A percentile compares a stretch with the other conserved stretches of the same genome.
phyloP scores from a whole-genome alignment of 768 basidiomycete species.

The Auriscalpium vulgare region DNA sequence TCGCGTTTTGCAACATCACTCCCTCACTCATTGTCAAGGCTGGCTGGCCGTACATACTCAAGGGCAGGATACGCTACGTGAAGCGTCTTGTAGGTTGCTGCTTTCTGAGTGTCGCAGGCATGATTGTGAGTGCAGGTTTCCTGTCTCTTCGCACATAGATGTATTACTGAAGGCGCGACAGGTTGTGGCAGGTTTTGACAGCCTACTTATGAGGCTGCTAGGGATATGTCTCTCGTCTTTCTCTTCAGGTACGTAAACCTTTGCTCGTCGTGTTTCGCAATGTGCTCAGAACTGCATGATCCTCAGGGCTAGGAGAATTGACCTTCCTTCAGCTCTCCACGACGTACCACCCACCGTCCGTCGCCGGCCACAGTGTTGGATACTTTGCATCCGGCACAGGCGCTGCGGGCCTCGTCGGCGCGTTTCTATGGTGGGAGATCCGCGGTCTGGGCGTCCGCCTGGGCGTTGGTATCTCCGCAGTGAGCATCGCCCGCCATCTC shows the following conservation, averaged over 20 bases:
- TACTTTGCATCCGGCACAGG: constrained; percentile 94
- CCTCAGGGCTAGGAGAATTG: constrained; percentile 80
- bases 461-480: constrained; percentile 80
- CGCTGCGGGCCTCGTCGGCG: constrained; percentile 87
- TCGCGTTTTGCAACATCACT: constrained; percentile 91
- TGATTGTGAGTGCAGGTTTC: constrained; percentile 55
- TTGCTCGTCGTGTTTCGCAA: background rate
- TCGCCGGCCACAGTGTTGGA: constrained; percentile 79
- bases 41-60: constrained; percentile 86
- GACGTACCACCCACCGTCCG: constrained; percentile 58
- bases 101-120: constrained; percentile 67
- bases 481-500: constrained; percentile 27
- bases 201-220: constrained; percentile 8
- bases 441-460: constrained; percentile 73
- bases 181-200: constrained; percentile 12
- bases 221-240: constrained; percentile 12
- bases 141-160: background rate
- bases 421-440: constrained; percentile 92
- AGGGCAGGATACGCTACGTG: constrained; percentile 77
- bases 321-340: constrained; percentile 94
- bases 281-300: background rate
- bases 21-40: constrained; percentile 84
- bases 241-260: constrained; percentile 2
- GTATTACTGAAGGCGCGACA: background rate
- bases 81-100: constrained; percentile 72